These are phyloP conservation scores for Drosera spatulata DNA, from an alignment of 179 eudicot genomes.

Conservation along the genomic window DNA sequence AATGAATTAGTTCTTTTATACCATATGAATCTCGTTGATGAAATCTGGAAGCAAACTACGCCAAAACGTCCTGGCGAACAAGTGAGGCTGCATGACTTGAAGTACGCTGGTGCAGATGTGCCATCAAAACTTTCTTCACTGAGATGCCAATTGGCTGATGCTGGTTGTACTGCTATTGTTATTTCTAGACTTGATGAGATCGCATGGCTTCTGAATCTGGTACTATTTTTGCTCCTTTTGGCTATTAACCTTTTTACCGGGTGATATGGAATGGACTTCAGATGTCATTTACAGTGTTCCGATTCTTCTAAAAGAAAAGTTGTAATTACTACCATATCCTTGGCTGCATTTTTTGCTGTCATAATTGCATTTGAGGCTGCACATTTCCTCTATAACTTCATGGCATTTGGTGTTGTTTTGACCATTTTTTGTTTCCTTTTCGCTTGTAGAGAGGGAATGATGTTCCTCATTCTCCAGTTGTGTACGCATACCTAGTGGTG, in stretches of 20 bases:
- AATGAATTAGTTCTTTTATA: slow-evolving; percentile 82
- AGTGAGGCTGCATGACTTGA: slow-evolving; percentile 72
- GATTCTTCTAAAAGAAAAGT: too few species aligned
- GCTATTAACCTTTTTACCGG: too few species aligned
- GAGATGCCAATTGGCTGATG: slow-evolving; percentile 59
- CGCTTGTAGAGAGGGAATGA: slow-evolving; percentile 80
- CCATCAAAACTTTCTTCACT: slow-evolving; percentile 59
- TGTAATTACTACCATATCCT: too few species aligned
- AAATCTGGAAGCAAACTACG: slow-evolving; percentile 76
- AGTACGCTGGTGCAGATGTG: slow-evolving; percentile 82
- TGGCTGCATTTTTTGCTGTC: too few species aligned
- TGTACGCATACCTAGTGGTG: slow-evolving; percentile 81
- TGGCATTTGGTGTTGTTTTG: slow-evolving; percentile 1
- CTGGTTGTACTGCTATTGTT: slow-evolving; percentile 68
- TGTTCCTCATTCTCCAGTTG: slow-evolving; percentile 87
- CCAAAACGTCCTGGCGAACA: slow-evolving; percentile 63
- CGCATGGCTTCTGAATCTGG: slow-evolving; percentile 95
- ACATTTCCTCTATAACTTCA: not conserved
- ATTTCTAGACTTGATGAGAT: slow-evolving; percentile 88
- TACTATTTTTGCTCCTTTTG: slow-evolving; percentile 9
- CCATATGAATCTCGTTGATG: slow-evolving; percentile 74
- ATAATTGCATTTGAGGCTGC: too few species aligned
- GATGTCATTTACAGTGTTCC: too few species aligned
- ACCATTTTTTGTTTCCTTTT: slow-evolving; percentile 2
- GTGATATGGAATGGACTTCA: too few species aligned